Evolutionary conservation across 352 stramenopile species (phyloP), one percentile per base, ranked within the genome.

Genomic region (Globisporangium nagaii): DNA sequence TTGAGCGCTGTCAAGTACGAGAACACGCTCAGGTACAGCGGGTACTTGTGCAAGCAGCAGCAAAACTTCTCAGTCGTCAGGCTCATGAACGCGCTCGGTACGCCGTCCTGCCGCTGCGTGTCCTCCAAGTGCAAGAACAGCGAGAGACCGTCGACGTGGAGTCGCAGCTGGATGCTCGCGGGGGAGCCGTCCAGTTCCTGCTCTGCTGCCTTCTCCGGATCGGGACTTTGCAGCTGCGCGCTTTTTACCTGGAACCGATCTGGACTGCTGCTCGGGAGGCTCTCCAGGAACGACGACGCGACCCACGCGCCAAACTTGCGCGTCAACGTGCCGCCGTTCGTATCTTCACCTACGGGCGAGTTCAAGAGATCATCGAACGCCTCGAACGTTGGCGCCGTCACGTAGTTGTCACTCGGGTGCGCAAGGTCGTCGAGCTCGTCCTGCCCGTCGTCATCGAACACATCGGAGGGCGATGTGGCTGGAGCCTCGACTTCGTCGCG

Each of bases 1-100:
- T 84, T 88, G 43, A 93, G 67, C 2, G 79, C 90, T 2, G 66
- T 82, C 46, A 90, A 65, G 44, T 88, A 88, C 12, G 79, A 68
- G 65, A 84, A 88, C 4, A 87, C 66, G n/a, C 73, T 75, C 48
- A 90, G 60, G 42, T 80, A 83, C n/a, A 73, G 65, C 24, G 79
- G 78, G 31, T 85, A 90, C 27, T 63, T 74, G 35, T 93, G 79
- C n/a, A 89, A 41, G 15, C 73, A 88, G 41, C 70, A 86, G 25
- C 73, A 81, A 39, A 93, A 93, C 7, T 86, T 71, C 37, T 90
- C 71, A 0, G 83, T 73, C 15, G 70, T 79, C 52, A 93, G 68
- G 58, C 66, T 75, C 50, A 81, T 71, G 60, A 90, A 83, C 8
- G 68, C 64, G 40, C 77, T 79, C 8, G 63, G 58, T 54, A 59